phyloP scores from a whole-genome alignment of 2,329 filamentous ascomycete genomes.

The Xylariaceae sp. region DNA sequence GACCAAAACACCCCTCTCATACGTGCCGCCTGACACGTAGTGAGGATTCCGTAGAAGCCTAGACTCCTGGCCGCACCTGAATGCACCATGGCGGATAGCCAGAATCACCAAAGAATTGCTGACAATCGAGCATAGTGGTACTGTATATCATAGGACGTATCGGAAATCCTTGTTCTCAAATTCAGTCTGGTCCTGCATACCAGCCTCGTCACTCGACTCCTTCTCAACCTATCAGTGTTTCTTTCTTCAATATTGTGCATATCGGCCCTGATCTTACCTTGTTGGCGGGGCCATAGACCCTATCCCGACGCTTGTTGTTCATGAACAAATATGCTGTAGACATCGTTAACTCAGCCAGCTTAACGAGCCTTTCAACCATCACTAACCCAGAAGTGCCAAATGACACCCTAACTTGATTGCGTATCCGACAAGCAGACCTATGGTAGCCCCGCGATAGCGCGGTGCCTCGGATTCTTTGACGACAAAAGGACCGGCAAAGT shows the following conservation, averaged over 20 bases:
- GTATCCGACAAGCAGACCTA: slow-evolving; percentile 36
- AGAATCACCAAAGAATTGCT: too few species aligned
- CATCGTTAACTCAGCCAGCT: not conserved
- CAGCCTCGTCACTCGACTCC: slow-evolving; percentile 29
- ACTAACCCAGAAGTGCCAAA: slow-evolving; percentile 28
- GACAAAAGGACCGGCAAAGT: slow-evolving; percentile 34
- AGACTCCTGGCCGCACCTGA: too few species aligned
- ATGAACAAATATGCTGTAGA: slow-evolving; percentile 14
- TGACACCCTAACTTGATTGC: slow-evolving; percentile 33
- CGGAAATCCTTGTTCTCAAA: slow-evolving; percentile 40
- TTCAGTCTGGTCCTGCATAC: slow-evolving; percentile 37
- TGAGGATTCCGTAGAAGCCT: too few species aligned
- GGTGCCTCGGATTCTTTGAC: slow-evolving; percentile 31
- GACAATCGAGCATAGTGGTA: too few species aligned
- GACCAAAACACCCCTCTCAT: too few species aligned
- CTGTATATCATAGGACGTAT: slow-evolving; percentile 32
- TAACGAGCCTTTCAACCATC: not conserved
- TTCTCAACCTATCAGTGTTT: not conserved
- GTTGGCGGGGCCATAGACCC: slow-evolving; percentile 29
- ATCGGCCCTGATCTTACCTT: too few species aligned
- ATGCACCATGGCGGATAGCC: too few species aligned
- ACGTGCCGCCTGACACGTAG: too few species aligned
- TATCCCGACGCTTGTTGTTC: slow-evolving; percentile 29
- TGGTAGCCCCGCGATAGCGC: slow-evolving; percentile 28
- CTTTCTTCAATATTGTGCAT: not conserved